Evolutionary conservation across 164 flowering plant genomes (phyloP), one percentile per base, ranked within the genome.

Genomic region (Echeveria elegans): DNA sequence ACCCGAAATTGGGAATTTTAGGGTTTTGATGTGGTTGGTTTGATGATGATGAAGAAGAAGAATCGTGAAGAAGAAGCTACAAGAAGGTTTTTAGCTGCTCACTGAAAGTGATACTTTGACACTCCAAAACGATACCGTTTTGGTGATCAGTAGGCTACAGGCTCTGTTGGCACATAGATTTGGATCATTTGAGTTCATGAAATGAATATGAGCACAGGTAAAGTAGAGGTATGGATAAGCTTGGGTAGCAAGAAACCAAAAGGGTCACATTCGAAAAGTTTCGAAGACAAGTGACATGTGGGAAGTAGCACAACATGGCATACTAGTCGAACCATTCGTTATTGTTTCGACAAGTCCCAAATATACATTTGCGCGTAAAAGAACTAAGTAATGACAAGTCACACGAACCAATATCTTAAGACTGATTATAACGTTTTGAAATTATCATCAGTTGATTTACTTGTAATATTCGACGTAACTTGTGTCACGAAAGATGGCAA

Each of bases 171-270:
- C n/a, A n/a, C n/a, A n/a, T n/a, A n/a, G n/a, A n/a, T n/a, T n/a
- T n/a, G n/a, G n/a, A n/a, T n/a, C n/a, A n/a, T n/a, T n/a, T n/a
- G 16, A 43, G 18, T 4, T 11, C 15, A 11, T 43, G 47, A 15
- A 16, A 16, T 43, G 10, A 8, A 50, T 50, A n/a, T 23, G 8
- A 43, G 26, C 23, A 23, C n/a, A n/a, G 11, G 47, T 43, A 43
- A 16, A 43, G 47, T 43, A 14, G 18, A 50, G 26, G 56, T 50
- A 7, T 50, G 56, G 56, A 43, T 15, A 43, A 43, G 56, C 5
- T 50, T 50, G 56, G 56, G 28, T 21, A 50, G 28, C 56, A 50
- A 50, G 56, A 50, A 50, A 50, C 28, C 56, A n/a, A 50, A 50
- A 50, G 23, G 26, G 56, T 50, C 56, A 23, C 56, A 4, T n/a